Conservation (phyloP, 2,329 filamentous ascomycete genomes). For the Emmonsia crescens region DNA sequence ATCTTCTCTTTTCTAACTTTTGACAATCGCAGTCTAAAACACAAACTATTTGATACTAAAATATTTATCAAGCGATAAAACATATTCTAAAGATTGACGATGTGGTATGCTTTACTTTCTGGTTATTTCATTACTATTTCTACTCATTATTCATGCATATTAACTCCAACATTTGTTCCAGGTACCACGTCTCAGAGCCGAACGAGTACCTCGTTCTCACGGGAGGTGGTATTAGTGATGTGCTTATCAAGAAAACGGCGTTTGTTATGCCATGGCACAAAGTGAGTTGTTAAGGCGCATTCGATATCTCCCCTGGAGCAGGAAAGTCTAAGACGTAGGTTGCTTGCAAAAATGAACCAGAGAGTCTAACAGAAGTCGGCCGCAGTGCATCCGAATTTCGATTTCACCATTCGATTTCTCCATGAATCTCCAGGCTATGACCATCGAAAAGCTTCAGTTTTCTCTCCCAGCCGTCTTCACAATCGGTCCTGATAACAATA, state of each 20-base stretch:
- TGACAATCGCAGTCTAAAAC: background rate
- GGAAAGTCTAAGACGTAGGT: background rate
- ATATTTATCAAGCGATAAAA: background rate
- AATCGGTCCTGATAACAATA: conserved; percentile 65
- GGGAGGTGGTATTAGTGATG: conserved; percentile 61
- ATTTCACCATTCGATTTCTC: conserved; percentile 58
- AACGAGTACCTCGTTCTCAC: conserved; percentile 84
- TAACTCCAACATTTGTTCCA: conserved; percentile 24
- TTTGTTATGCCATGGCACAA: conserved; percentile 63
- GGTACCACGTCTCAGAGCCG: conserved; percentile 59
- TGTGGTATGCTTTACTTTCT: conserved; percentile 10
- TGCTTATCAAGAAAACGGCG: conserved; percentile 68
- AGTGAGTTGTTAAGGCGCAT: conserved; percentile 16
- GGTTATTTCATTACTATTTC: background rate
- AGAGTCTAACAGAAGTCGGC: background rate
- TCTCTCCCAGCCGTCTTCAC: conserved; percentile 75
- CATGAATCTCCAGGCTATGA: conserved; percentile 80
- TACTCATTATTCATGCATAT: background rate
- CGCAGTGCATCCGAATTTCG: conserved; percentile 28
- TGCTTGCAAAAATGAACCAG: background rate
- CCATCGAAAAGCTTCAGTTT: conserved; percentile 76
- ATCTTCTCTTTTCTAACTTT: background rate
- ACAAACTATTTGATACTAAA: background rate
- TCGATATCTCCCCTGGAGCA: background rate
- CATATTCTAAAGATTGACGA: conserved; percentile 1